These are phyloP conservation scores for Pichia nanzhaoensis DNA, from an alignment of 805 yeast species.

Conservation along the genomic window DNA sequence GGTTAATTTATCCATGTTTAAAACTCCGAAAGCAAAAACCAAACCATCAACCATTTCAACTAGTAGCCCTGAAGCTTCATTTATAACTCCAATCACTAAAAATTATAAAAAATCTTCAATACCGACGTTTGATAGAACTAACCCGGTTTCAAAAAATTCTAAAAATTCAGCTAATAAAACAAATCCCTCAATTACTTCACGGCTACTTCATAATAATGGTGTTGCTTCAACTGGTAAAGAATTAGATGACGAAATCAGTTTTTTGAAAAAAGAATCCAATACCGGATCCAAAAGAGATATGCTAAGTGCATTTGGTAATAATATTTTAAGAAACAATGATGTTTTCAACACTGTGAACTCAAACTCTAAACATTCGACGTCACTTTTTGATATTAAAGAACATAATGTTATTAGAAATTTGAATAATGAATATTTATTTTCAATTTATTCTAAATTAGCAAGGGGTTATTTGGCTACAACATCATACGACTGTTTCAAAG, in stretches of 20 bases:
- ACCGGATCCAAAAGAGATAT: conserved; percentile 4
- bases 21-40: conserved; percentile 16
- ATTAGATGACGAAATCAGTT: background rate
- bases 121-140: conserved; percentile 22
- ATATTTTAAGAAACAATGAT: background rate
- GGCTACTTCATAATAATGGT: conserved; percentile 15
- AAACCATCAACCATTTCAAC: conserved; percentile 11
- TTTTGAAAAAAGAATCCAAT: background rate
- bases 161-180: conserved; percentile 21
- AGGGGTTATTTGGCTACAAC: conserved; percentile 54
- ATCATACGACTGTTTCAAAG: conserved; percentile 71
- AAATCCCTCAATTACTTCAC: conserved; percentile 26
- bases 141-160: conserved; percentile 8
- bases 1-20: conserved; percentile 10
- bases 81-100: conserved; percentile 20
- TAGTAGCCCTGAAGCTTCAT: conserved; percentile 21
- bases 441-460: conserved; percentile 48
- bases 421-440: conserved; percentile 37
- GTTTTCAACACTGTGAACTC: conserved; percentile 13
- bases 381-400: conserved; percentile 4
- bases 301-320: conserved; percentile 3
- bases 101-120: conserved; percentile 22
- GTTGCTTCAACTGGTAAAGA: background rate
- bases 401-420: background rate
- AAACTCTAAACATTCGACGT: conserved; percentile 8